phyloP scores from a whole-genome alignment of 1,139 yeast species.

The Kodamaea sp. region DNA sequence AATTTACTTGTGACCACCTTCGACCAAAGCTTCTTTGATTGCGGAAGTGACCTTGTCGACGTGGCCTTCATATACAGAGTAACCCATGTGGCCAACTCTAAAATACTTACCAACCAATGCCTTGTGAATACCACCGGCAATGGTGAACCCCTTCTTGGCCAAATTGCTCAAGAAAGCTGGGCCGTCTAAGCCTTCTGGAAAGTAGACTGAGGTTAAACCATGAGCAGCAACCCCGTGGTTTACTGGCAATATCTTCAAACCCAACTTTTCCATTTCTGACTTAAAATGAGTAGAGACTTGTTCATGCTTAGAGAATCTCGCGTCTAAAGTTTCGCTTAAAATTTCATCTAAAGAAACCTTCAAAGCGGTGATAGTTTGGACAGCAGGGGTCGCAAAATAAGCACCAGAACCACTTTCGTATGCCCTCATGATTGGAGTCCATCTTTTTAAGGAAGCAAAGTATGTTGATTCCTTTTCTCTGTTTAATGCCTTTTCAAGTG shows the following conservation, averaged over 20 bases:
- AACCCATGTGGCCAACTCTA: slow-evolving; percentile 95
- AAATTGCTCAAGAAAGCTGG: slow-evolving; percentile 53
- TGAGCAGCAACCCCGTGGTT: slow-evolving; percentile 68
- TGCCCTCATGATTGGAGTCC: slow-evolving; percentile 87
- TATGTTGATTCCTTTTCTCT: slow-evolving; percentile 58
- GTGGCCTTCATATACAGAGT: slow-evolving; percentile 44
- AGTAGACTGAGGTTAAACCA: slow-evolving; percentile 84
- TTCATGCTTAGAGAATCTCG: slow-evolving; percentile 62
- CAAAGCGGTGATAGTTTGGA: slow-evolving; percentile 79
- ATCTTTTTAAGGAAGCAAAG: slow-evolving; percentile 75
- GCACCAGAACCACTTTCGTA: slow-evolving; percentile 81
- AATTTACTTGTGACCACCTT: slow-evolving; percentile 15
- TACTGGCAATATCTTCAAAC: slow-evolving; percentile 67
- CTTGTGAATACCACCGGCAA: slow-evolving; percentile 91
- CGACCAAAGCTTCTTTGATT: slow-evolving; percentile 35
- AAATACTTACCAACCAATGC: slow-evolving; percentile 78
- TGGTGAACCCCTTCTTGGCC: slow-evolving; percentile 65
- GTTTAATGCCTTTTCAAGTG: slow-evolving; percentile 56
- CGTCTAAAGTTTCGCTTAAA: slow-evolving; percentile 54
- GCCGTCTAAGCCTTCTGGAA: slow-evolving; percentile 73
- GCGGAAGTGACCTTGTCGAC: slow-evolving; percentile 35
- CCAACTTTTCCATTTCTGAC: slow-evolving; percentile 48
- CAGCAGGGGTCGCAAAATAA: slow-evolving; percentile 93
- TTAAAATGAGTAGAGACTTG: slow-evolving; percentile 66
- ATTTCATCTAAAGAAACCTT: slow-evolving; percentile 76